Conservation (phyloP, 2,329 filamentous ascomycete genomes). For the Trichophyton verrucosum region DNA sequence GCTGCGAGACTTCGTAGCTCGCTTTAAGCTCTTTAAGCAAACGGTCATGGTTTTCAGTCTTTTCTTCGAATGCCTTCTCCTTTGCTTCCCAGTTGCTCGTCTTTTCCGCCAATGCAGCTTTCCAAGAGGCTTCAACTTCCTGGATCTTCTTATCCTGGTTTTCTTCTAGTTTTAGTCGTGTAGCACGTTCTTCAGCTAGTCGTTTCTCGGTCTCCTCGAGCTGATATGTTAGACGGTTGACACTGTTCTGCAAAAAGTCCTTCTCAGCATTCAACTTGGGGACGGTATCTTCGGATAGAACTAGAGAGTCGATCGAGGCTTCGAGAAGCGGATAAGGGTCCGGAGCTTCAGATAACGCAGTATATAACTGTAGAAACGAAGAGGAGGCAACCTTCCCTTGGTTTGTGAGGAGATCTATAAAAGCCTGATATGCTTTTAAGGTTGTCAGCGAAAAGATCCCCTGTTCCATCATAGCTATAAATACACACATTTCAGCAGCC, state of each 20-base stretch:
- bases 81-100: constrained; percentile 93
- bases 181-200: constrained; percentile 63
- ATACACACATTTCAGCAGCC: constrained; percentile 64
- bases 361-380: constrained; percentile 85
- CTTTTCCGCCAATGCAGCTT: constrained; percentile 80
- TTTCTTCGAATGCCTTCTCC: constrained; percentile 81
- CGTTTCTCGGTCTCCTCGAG: constrained; percentile 71
- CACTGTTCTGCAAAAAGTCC: constrained; percentile 66
- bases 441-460: constrained; percentile 6
- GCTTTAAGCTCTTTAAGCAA: constrained; percentile 90
- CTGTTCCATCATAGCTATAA: not conserved
- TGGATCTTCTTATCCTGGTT: constrained; percentile 68
- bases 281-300: constrained; percentile 81
- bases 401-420: constrained; percentile 91
- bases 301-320: constrained; percentile 86
- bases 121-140: constrained; percentile 83
- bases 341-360: constrained; percentile 83
- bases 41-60: constrained; percentile 85
- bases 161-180: constrained; percentile 63
- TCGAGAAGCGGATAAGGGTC: constrained; percentile 94
- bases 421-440: constrained; percentile 73
- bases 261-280: constrained; percentile 86
- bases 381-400: constrained; percentile 91
- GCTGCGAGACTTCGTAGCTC: constrained; percentile 89
- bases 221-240: constrained; percentile 62